Conservation (phyloP, 1,284 basidiomycete genomes). For the Austroboletus olivaceoglutinosus region DNA sequence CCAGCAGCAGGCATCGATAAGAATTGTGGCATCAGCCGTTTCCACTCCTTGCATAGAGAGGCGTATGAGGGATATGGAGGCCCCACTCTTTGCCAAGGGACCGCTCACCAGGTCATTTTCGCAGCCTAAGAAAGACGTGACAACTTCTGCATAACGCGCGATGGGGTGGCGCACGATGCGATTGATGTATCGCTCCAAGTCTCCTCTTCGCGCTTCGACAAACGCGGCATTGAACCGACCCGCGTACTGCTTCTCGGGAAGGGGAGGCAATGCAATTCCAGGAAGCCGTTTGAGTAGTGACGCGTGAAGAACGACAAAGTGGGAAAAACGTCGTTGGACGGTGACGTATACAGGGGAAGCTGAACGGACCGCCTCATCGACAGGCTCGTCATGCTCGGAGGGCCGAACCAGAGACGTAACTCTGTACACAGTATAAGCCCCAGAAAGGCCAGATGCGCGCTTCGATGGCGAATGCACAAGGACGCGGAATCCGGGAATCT, state of each 20-base stretch:
- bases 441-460: conserved; percentile 59
- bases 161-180: conserved; percentile 76
- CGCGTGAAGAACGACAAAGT: conserved; percentile 77
- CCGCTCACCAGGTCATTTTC: conserved; percentile 65
- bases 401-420: conserved; percentile 69
- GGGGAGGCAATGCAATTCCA: conserved; percentile 73
- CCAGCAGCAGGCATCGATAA: conserved; percentile 61
- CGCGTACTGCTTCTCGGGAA: conserved; percentile 82
- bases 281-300: conserved; percentile 65
- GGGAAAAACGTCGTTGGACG: conserved; percentile 79
- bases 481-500: conserved; percentile 68
- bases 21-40: conserved; percentile 58
- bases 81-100: conserved; percentile 1
- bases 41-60: conserved; percentile 60
- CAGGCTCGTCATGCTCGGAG: conserved; percentile 27
- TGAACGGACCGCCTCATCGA: conserved; percentile 22
- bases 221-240: conserved; percentile 79
- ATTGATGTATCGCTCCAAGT: conserved; percentile 75
- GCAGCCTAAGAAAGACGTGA: conserved; percentile 79
- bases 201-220: conserved; percentile 76
- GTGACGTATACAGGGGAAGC: conserved; percentile 55
- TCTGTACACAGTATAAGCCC: conserved; percentile 72
- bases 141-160: conserved; percentile 71
- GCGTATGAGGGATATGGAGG: conserved; percentile 4
- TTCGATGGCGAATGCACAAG: conserved; percentile 80